phyloP scores from a whole-genome alignment of 2,329 filamentous ascomycete genomes.

The Coniochaeta pulveracea region DNA sequence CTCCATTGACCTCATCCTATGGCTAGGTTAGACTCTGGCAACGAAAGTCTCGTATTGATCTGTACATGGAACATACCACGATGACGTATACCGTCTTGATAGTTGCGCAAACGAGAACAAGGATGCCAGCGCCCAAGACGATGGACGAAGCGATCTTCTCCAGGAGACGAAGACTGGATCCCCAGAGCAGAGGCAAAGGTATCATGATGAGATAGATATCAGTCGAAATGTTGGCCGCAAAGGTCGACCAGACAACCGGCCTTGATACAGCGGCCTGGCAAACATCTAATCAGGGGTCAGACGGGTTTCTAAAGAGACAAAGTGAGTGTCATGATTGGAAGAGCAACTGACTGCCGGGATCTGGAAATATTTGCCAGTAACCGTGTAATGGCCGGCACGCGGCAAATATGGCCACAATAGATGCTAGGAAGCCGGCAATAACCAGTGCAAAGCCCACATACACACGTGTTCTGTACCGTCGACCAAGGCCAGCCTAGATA shows the following conservation, averaged over 20 bases:
- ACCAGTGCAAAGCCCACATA: conserved; percentile 35
- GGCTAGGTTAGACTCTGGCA: conserved; percentile 17
- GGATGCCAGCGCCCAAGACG: conserved; percentile 21
- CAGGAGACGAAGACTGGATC: conserved; percentile 16
- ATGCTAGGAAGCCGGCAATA: conserved; percentile 30
- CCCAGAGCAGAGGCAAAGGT: conserved; percentile 32
- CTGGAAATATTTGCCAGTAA: conserved; percentile 42
- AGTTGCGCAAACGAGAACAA: conserved; percentile 22
- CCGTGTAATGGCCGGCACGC: conserved; percentile 33
- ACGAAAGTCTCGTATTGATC: not conserved
- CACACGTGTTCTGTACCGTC: conserved; percentile 27
- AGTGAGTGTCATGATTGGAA: conserved; percentile 5
- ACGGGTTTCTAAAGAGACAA: conserved; percentile 6
- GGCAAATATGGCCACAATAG: conserved; percentile 31
- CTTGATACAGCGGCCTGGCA: conserved; percentile 35
- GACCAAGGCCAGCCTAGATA: conserved; percentile 24
- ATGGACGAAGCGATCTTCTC: conserved; percentile 22
- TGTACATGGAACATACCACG: conserved; percentile 12
- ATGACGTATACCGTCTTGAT: conserved; percentile 22
- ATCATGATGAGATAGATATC: conserved; percentile 44
- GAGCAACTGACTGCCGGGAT: conserved; percentile 34
- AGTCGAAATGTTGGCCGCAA: conserved; percentile 35
- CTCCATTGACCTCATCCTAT: no score
- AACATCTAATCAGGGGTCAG: conserved; percentile 19
- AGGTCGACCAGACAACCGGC: conserved; percentile 33